A percentile compares a stretch with the other conserved stretches of the same genome.
phyloP scores from a whole-genome alignment of 805 yeast genomes.

The Monosporozyma aquatica region DNA sequence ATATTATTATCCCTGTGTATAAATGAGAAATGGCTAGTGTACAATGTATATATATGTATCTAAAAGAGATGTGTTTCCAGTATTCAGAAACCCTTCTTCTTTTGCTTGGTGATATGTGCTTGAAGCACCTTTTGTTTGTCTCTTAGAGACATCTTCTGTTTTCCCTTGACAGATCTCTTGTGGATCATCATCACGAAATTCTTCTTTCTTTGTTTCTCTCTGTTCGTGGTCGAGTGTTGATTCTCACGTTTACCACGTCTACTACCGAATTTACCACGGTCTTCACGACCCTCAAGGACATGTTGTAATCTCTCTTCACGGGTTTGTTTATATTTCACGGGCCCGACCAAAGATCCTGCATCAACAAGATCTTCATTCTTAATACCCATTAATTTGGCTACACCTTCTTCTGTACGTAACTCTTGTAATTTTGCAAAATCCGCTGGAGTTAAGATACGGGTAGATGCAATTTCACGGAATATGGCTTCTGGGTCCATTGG shows the following conservation, averaged over 20 bases:
- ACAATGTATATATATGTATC: background rate
- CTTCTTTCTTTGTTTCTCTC: conserved; percentile 96
- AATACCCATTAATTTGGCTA: conserved; percentile 66
- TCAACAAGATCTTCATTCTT: conserved; percentile 80
- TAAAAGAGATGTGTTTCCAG: background rate
- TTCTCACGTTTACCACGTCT: conserved; percentile 70
- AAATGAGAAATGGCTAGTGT: background rate
- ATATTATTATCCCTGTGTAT: background rate
- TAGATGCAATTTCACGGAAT: conserved; percentile 53
- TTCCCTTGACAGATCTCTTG: conserved; percentile 88
- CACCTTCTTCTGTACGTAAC: conserved; percentile 74
- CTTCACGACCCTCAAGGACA: conserved; percentile 87
- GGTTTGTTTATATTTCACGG: conserved; percentile 63
- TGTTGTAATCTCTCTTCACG: conserved; percentile 86
- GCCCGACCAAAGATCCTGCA: conserved; percentile 66
- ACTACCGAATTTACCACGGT: conserved; percentile 82
- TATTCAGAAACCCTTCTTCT: conserved; percentile 56
- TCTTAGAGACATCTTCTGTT: conserved; percentile 78
- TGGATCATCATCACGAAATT: conserved; percentile 98
- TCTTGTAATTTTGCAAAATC: conserved; percentile 95
- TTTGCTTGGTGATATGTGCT: conserved; percentile 84
- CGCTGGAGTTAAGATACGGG: conserved; percentile 87
- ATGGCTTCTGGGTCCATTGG: conserved; percentile 32
- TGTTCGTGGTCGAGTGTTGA: conserved; percentile 84
- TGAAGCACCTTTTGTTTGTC: conserved; percentile 81